Percentiles rank a stretch among this genome's conserved stretches.
These are phyloP conservation scores for Haberlea rhodopensis DNA, from an alignment of 257 asterid species.

Conservation along the genomic window DNA sequence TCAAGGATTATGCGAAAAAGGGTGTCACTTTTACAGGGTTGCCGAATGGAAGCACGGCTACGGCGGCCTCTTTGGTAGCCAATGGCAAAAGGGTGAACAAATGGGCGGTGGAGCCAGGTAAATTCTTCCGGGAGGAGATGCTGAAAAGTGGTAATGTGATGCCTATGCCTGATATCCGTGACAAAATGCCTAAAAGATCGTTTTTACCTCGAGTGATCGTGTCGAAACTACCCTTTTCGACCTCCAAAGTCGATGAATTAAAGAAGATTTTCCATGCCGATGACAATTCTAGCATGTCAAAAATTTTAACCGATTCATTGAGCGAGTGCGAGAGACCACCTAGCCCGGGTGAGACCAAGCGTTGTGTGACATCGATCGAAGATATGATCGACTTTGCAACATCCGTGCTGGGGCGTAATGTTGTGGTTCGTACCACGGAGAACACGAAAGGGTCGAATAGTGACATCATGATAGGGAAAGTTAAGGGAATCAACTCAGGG, in stretches of 20 bases:
- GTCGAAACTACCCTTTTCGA: constrained; percentile 75
- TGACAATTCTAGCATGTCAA: constrained; percentile 12
- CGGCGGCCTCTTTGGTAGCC: constrained; percentile 25
- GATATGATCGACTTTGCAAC: not conserved
- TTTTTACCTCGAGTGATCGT: constrained; percentile 71
- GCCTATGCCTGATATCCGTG: constrained; percentile 90
- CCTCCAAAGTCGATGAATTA: constrained; percentile 19
- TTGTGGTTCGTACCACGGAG: constrained; percentile 17
- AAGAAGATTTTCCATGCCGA: constrained; percentile 3
- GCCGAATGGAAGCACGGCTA: constrained; percentile 45
- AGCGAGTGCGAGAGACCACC: constrained; percentile 21
- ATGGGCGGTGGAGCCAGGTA: constrained; percentile 79
- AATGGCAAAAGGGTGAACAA: constrained; percentile 38
- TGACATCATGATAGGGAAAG: constrained; percentile 13
- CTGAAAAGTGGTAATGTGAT: constrained; percentile 54
- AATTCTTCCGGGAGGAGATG: constrained; percentile 72
- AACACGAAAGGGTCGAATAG: constrained; percentile 14
- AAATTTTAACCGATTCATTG: constrained; percentile 1
- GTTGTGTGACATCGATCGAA: constrained; percentile 17
- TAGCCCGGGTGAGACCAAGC: constrained; percentile 18
- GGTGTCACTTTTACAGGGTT: constrained; percentile 41
- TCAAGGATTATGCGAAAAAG: constrained; percentile 55
- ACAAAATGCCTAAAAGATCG: constrained; percentile 89
- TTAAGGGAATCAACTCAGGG: constrained; percentile 13
- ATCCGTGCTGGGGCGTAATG: constrained; percentile 16